Evolutionary conservation across 73 alveolate species (phyloP).

Genomic region (Strombidium stylifer): DNA sequence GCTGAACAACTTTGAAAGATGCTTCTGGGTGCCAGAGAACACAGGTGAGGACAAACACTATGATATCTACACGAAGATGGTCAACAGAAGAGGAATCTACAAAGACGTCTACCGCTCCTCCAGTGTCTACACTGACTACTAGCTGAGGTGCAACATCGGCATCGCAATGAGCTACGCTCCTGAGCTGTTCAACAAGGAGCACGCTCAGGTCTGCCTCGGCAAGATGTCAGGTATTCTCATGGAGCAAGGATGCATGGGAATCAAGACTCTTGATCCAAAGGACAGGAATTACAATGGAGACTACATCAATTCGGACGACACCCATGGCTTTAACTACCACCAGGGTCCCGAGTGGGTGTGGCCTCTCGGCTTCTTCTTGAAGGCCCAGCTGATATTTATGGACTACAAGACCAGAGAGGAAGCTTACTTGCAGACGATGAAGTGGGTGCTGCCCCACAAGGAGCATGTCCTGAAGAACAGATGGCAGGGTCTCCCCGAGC

Average conservation of each 20-base stretch:
- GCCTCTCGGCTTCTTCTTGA: slow-evolving; percentile 85
- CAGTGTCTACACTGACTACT: slow-evolving; percentile 78
- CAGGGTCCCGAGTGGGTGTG: slow-evolving; percentile 97
- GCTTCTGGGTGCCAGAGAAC: slow-evolving; percentile 73
- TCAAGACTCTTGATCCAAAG: slow-evolving; percentile 85
- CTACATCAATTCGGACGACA: slow-evolving; percentile 72
- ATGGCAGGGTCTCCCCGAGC: slow-evolving; percentile 88
- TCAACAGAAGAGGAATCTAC: slow-evolving; percentile 50
- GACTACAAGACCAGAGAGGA: slow-evolving; percentile 32
- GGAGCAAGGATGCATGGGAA: slow-evolving; percentile 78
- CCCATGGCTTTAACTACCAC: slow-evolving; percentile 94
- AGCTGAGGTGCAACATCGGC: slow-evolving; percentile 89
- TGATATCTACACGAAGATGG: slow-evolving; percentile 54
- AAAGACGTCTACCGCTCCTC: slow-evolving; percentile 75
- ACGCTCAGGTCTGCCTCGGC: slow-evolving; percentile 72
- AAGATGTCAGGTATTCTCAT: slow-evolving; percentile 62
- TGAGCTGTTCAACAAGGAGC: slow-evolving; percentile 77
- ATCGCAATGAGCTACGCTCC: slow-evolving; percentile 96
- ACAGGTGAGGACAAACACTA: slow-evolving; percentile 44
- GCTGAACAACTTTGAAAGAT: slow-evolving; percentile 72
- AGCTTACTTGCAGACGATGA: slow-evolving; percentile 44
- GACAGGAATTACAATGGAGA: slow-evolving; percentile 83
- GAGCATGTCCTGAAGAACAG: slow-evolving; percentile 47
- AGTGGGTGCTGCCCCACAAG: slow-evolving; percentile 62
- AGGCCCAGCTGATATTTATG: slow-evolving; percentile 59